Percentiles rank a stretch among this genome's conserved stretches.
These are phyloP conservation scores for Fusarium sp. DNA, from an alignment of 2,329 filamentous ascomycete species.

Conservation along the genomic window DNA sequence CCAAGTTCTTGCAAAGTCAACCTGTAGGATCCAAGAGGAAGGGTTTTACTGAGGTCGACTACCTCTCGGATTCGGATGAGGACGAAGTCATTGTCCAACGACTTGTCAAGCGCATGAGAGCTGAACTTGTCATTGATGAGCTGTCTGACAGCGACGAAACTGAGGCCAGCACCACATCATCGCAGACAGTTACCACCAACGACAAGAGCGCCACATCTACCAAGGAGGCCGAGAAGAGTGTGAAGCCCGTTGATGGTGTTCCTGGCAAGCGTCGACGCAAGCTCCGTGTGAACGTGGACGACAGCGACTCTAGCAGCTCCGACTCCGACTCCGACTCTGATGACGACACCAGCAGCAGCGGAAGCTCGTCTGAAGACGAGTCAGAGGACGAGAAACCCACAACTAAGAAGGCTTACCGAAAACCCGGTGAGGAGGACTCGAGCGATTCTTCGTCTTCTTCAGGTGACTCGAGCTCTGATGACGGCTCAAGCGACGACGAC, in stretches of 20 bases:
- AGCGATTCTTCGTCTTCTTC: constrained; percentile 50
- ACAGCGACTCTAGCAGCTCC: constrained; percentile 54
- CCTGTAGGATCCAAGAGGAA: constrained; percentile 59
- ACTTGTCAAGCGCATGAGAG: constrained; percentile 71
- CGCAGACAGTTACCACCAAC: constrained; percentile 46
- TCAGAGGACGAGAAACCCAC: constrained; percentile 43
- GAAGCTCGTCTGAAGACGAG: constrained; percentile 52
- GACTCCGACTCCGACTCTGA: constrained; percentile 53
- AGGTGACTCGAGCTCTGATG: constrained; percentile 52
- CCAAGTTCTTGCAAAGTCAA: constrained; percentile 57
- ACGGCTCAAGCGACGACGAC: constrained; percentile 41
- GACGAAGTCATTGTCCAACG: constrained; percentile 63
- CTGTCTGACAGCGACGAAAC: constrained; percentile 63
- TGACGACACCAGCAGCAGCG: constrained; percentile 49
- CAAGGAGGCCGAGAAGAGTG: constrained; percentile 53
- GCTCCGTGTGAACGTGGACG: constrained; percentile 59
- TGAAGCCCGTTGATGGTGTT: constrained; percentile 60
- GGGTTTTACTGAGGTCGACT: constrained; percentile 65
- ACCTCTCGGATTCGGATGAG: constrained; percentile 62
- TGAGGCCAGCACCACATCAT: constrained; percentile 49
- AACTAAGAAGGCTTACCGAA: constrained; percentile 45
- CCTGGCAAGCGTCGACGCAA: constrained; percentile 64
- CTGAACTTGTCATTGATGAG: constrained; percentile 67
- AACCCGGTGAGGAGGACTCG: constrained; percentile 44
- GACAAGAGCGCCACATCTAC: constrained; percentile 44